Percentiles rank a stretch among this genome's conserved stretches.
phyloP scores from a whole-genome alignment of 148 eudicot genomes.

The Vaccinium vitisidaea region DNA sequence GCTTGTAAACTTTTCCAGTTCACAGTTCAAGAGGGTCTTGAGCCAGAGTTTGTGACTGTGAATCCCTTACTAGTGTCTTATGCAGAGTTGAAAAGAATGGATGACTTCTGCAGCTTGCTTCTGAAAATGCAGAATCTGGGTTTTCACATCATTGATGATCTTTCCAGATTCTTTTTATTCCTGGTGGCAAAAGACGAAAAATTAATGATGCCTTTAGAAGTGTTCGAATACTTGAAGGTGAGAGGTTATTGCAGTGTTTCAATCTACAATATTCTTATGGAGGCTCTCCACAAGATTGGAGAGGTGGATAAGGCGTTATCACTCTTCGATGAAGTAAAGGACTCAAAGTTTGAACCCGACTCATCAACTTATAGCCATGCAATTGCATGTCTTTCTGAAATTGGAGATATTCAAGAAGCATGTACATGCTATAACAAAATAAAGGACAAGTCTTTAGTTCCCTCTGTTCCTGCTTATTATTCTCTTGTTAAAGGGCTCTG shows the following conservation, averaged over 20 bases:
- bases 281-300: conserved; percentile 49
- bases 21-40: conserved; percentile 66
- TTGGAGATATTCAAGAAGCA: conserved; percentile 66
- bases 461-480: conserved; percentile 63
- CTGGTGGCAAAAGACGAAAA: conserved; percentile 49
- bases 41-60: conserved; percentile 68
- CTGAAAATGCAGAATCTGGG: conserved; percentile 61
- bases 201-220: conserved; percentile 43
- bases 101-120: conserved; percentile 63
- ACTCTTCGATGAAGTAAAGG: conserved; percentile 56
- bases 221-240: conserved; percentile 52
- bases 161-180: conserved; percentile 54
- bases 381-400: conserved; percentile 54
- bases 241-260: conserved; percentile 58
- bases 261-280: conserved; percentile 67
- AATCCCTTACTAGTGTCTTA: conserved; percentile 60
- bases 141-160: conserved; percentile 42
- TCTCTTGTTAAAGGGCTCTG: conserved; percentile 81
- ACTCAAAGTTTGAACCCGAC: conserved; percentile 57
- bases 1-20: conserved; percentile 66
- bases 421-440: conserved; percentile 64
- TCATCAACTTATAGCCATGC: conserved; percentile 60
- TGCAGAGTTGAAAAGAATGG: conserved; percentile 62
- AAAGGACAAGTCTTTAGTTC: conserved; percentile 55
- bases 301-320: conserved; percentile 55